phyloP scores from a whole-genome alignment of 2,329 filamentous ascomycete species.

The Aspergillus sp. region DNA sequence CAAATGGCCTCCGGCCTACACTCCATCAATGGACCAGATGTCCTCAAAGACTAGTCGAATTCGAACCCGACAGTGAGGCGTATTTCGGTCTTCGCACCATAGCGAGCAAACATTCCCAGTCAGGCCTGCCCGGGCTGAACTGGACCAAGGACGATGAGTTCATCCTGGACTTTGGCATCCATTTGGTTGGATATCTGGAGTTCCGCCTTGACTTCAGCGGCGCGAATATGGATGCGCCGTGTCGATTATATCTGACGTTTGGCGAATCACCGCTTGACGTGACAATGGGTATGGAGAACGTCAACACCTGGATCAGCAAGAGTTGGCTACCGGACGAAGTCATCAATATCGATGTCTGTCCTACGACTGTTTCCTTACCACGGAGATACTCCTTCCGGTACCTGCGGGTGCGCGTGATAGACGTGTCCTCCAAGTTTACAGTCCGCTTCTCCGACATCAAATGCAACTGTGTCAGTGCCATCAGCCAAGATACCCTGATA shows the following conservation, averaged over 20 bases:
- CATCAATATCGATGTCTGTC: constrained; percentile 2
- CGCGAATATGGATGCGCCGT: constrained; percentile 2
- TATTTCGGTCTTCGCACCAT: background rate
- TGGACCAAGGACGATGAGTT: constrained; percentile 1
- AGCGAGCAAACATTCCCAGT: background rate
- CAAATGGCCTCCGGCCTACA: background rate
- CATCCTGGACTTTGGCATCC: constrained; percentile 2
- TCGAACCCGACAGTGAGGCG: background rate
- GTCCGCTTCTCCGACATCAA: background rate
- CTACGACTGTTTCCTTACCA: background rate
- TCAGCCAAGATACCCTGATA: background rate
- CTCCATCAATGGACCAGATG: background rate
- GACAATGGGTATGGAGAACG: constrained; percentile 3
- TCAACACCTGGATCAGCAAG: constrained; percentile 2
- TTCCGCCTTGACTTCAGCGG: background rate
- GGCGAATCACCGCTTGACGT: constrained; percentile 2
- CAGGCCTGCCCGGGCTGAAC: background rate
- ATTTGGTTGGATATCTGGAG: constrained; percentile 1
- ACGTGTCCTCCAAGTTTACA: background rate
- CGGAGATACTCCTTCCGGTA: constrained; percentile 4
- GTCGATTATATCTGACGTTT: constrained; percentile 1
- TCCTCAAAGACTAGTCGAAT: background rate
- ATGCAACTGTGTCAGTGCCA: background rate
- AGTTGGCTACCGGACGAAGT: constrained; percentile 4
- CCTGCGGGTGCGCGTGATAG: background rate